Base-by-base conservation (phyloP, 768 basidiomycete genomes). In the Lepiota subincarnata region DNA sequence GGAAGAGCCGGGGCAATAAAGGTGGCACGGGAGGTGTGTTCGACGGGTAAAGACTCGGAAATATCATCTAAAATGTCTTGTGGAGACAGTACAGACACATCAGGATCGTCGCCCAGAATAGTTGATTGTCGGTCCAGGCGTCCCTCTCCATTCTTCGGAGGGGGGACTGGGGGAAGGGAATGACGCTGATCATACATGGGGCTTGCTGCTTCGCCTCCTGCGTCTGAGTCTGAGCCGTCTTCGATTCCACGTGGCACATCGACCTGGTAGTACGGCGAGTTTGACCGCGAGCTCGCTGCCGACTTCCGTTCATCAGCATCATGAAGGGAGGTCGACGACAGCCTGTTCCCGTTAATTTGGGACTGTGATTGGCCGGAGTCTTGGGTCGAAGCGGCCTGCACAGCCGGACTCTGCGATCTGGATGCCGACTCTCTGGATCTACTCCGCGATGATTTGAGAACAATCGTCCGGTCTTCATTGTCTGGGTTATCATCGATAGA, bases 1-100 rank as follows among this genome's bases (percentile, higher is more conserved):
- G 92, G 92, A 24, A 94, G 73, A 2, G 91, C 89, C 36, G 93
- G 92, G 0, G 90, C 88, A 45, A 92, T 89, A 65, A 87, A 88
- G 16, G 91, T 91, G 5, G 87, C 74, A 60, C 79, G 80, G 6
- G 86, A 84, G 10, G 79, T 82, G 39, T 76, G 79, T 63, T 89
- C 81, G 26, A 88, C 80, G 0, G 83, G 80, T 1, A 82, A 80
- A 10, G 81, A 80, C 58, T 87, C 86, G 13, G 70, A 70, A 53
- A 69, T 57, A 18, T 78, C 76, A 18, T 80, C 77, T 2, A 73
- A 76, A 46, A 67, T 67, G 44, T 69, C 73, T 47, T 77, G 51
- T 26, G 74, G 70, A 8, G 66, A 64, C 28, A 62, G 43, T 16
- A 61, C 59, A 22, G 66, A 66, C 16, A 55, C 53, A 45, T 70